These are phyloP conservation scores for Blastobotrys indianensis DNA, from an alignment of 1,139 yeast genomes.

Conservation along the genomic window DNA sequence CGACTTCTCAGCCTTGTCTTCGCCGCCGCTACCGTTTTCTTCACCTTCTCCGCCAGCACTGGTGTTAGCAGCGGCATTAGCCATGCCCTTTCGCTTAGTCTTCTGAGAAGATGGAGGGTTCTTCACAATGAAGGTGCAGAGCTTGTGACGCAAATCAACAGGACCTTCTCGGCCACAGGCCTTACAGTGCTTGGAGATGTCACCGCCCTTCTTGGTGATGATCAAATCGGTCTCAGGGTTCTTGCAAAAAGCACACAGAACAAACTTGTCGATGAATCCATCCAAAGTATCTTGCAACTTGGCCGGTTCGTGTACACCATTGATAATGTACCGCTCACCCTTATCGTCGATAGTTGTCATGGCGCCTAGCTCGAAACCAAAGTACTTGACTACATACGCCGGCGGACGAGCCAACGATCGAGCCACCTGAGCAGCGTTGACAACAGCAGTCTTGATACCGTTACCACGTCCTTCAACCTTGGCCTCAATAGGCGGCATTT, in stretches of 20 bases:
- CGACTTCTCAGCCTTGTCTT: slow-evolving; percentile 19
- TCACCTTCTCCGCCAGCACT: slow-evolving; percentile 51
- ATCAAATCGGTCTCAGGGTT: slow-evolving; percentile 96
- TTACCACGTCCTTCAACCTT: slow-evolving; percentile 99
- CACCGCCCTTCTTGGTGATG: slow-evolving; percentile 62
- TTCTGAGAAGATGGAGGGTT: slow-evolving; percentile 73
- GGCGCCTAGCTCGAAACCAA: slow-evolving; percentile 97
- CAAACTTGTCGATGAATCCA: slow-evolving; percentile 89
- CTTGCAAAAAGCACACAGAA: slow-evolving; percentile 89
- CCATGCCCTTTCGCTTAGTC: slow-evolving; percentile 51
- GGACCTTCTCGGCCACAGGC: slow-evolving; percentile 93
- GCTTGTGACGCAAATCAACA: slow-evolving; percentile 81
- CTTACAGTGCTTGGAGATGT: slow-evolving; percentile 86
- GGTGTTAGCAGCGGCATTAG: slow-evolving; percentile 87
- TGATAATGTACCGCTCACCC: slow-evolving; percentile 82
- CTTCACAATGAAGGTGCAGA: slow-evolving; percentile 79
- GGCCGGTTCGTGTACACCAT: slow-evolving; percentile 89
- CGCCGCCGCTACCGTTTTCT: slow-evolving; percentile 23
- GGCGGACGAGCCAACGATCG: slow-evolving; percentile 93
- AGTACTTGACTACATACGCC: slow-evolving; percentile 83
- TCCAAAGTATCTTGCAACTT: slow-evolving; percentile 92
- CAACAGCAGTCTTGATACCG: slow-evolving; percentile 95
- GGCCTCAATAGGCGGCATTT: slow-evolving; percentile 96
- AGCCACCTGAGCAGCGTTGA: slow-evolving; percentile 88
- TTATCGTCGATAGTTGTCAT: slow-evolving; percentile 78